Conservation (phyloP, 2,329 filamentous ascomycete genomes). For the Colletotrichum echinochloae region DNA sequence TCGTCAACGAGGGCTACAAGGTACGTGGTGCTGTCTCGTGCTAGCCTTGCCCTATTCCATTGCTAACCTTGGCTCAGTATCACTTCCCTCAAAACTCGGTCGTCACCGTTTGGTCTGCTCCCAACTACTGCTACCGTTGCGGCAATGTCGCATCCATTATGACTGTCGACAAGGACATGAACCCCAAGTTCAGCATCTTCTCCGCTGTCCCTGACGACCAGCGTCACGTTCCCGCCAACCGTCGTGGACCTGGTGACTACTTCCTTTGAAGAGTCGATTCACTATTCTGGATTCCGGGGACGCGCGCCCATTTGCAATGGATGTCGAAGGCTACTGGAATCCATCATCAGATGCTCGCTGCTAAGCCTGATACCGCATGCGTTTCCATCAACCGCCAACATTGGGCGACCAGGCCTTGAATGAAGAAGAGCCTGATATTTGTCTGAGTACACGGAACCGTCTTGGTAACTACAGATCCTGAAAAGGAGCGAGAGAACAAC, state of each 20-base stretch:
- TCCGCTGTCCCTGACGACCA: slow-evolving; percentile 88
- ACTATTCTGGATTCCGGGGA: neutral
- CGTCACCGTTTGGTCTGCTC: slow-evolving; percentile 97
- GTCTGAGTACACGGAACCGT: slow-evolving; percentile 16
- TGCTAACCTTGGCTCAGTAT: slow-evolving; percentile 66
- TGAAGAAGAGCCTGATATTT: neutral
- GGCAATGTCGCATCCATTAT: slow-evolving; percentile 98
- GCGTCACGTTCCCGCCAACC: slow-evolving; percentile 80
- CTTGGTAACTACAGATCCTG: neutral
- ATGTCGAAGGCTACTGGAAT: neutral
- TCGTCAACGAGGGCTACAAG: slow-evolving; percentile 99
- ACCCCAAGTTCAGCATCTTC: slow-evolving; percentile 94
- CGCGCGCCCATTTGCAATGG: neutral
- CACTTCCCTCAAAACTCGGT: slow-evolving; percentile 96
- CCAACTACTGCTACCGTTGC: slow-evolving; percentile 95
- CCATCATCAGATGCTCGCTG: neutral
- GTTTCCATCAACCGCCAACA: neutral
- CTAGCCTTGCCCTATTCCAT: slow-evolving; percentile 39
- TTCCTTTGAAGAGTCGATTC: slow-evolving; percentile 63
- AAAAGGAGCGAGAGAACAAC: neutral
- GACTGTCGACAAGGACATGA: slow-evolving; percentile 86
- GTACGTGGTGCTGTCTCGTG: slow-evolving; percentile 57
- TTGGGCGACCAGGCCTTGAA: neutral
- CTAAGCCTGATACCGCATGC: neutral
- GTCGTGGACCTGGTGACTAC: slow-evolving; percentile 76